These are phyloP conservation scores for Rhodomyrtus psidioides DNA, from an alignment of 441 rosid species.

Conservation along the genomic window DNA sequence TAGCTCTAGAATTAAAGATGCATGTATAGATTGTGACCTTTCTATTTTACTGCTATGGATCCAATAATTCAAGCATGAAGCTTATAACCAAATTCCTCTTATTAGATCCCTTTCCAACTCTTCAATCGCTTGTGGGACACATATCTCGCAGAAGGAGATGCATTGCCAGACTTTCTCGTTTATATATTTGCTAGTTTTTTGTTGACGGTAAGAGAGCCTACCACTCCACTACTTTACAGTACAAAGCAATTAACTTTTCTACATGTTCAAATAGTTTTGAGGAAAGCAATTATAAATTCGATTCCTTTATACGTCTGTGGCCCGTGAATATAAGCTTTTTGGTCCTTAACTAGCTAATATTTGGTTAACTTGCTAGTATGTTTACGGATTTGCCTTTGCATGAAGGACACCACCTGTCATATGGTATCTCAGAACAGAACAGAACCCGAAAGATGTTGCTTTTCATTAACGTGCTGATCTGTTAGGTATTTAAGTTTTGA, in stretches of 20 bases:
- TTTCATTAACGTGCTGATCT: background rate
- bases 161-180: constrained; percentile 93
- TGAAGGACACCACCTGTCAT: background rate
- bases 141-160: constrained; percentile 98
- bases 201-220: constrained; percentile 50
- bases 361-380: background rate
- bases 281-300: background rate
- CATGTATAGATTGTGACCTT: background rate
- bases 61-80: background rate
- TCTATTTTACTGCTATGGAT: background rate
- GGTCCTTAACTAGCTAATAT: background rate
- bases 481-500: background rate
- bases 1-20: background rate
- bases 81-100: constrained; percentile 15
- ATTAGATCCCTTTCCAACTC: constrained; percentile 79
- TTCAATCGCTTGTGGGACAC: constrained; percentile 97
- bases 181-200: constrained; percentile 96
- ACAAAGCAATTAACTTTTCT: background rate
- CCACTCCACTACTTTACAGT: background rate
- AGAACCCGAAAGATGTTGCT: background rate
- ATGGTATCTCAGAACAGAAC: background rate
- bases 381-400: background rate
- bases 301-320: background rate
- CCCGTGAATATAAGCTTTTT: background rate
- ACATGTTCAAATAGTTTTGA: background rate